Base-by-base conservation (phyloP, 345 rosid genomes). In the Streptanthus diversifolius region DNA sequence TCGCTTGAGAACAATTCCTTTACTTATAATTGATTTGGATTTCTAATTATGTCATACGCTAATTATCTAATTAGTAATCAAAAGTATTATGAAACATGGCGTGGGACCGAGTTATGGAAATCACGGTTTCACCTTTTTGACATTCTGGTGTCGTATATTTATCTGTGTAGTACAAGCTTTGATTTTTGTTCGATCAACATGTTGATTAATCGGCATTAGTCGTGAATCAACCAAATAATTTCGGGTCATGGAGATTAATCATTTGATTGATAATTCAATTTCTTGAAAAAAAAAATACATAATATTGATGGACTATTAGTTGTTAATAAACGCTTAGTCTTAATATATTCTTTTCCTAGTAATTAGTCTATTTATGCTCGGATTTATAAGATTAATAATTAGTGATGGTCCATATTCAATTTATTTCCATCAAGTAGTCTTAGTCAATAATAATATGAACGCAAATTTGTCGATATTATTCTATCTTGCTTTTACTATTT, bases 111-210 rank as follows among this genome's bases (percentile, higher is more conserved):
- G 43, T 14, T 70, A 70, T 70, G 61, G 53, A 69, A 33, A 45
- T 76, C 75, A 69, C 71, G 44, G 59, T 62, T 75, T 54, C 43
- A 44, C 69, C 44, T 69, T 69, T 64, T 76, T 60, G 79, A 69
- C 74, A 69, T 33, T 44, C 69, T 70, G 17, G 57, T 68, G 49
- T 68, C 41, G 51, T 68, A 52, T 66, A 66, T 66, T 57, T 75
- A 74, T 49, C 33, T 47, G 19, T 68, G 57, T 51, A 40, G 21
- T 19, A 45, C 24, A 73, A 15, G 47, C 33, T 61, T 60, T 43
- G 64, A 61, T 69, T 57, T 10, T 61, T 43, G 58, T 35, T 22
- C 39, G 35, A 53, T 61, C 10, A 68, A 61, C 17, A 54, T 17
- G 43, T 76, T 43, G 43, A 68, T 33, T 63, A 44, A 69, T 53